Percentiles rank a stretch among this genome's conserved stretches.
phyloP scores from a whole-genome alignment of 2,329 filamentous ascomycete species.

The Clonostachys rosea region DNA sequence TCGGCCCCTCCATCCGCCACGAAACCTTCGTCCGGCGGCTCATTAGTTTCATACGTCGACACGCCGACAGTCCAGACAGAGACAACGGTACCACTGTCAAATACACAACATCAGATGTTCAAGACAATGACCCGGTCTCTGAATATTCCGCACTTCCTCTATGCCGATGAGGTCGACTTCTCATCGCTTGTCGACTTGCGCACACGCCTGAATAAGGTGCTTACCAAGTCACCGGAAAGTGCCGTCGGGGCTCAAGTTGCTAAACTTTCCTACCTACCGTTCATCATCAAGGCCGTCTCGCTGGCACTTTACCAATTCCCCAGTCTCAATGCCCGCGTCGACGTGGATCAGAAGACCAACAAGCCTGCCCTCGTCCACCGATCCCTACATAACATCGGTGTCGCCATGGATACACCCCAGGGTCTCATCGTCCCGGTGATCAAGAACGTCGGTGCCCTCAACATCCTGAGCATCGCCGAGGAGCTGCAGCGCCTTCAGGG shows the following conservation, averaged over 20 bases:
- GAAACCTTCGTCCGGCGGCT: conserved; percentile 9
- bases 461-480: conserved; percentile 71
- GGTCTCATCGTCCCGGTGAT: conserved; percentile 91
- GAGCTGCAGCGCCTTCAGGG: conserved; percentile 71
- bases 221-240: conserved; percentile 41
- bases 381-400: conserved; percentile 86
- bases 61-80: conserved; percentile 52
- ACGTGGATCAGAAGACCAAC: conserved; percentile 45
- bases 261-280: conserved; percentile 86
- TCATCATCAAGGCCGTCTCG: conserved; percentile 94
- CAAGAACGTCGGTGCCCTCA: conserved; percentile 73
- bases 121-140: conserved; percentile 94
- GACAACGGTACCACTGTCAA: conserved; percentile 64
- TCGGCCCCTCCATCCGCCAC: conserved; percentile 15
- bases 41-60: conserved; percentile 7
- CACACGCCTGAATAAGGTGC: conserved; percentile 65
- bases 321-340: conserved; percentile 81
- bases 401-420: conserved; percentile 89
- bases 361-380: conserved; percentile 77
- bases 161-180: conserved; percentile 85
- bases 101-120: conserved; percentile 90
- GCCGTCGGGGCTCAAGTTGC: conserved; percentile 29
- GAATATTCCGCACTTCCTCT: conserved; percentile 90
- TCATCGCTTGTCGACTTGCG: conserved; percentile 70
- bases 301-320: conserved; percentile 78